Evolutionary conservation across 208 protist species (phyloP), one percentile per base, ranked within the genome.

Genomic region (Phytomonas serpens): DNA sequence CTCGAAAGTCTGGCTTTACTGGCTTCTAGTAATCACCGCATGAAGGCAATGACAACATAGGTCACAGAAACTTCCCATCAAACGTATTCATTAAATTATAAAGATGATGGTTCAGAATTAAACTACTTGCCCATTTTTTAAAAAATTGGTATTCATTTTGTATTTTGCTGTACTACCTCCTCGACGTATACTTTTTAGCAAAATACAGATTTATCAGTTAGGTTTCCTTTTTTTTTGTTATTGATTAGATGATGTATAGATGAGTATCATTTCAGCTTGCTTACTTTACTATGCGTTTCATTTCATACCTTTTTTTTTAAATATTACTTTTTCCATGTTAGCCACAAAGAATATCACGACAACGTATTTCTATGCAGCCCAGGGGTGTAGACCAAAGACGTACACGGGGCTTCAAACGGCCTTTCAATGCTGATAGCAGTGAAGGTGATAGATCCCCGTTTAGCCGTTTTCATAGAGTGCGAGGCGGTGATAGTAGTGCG

Each of bases 321-420:
- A 57, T 27, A 2, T 57, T 16, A 27, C 5, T 27, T 57, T 57
- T 27, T 57, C 19, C 23, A 57, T 23, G 47, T 27, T 23, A 57
- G 19, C 27, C 3, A 57, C 47, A 27, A 57, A 57, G 47, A 57
- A 57, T 57, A 57, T 27, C 47, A 9, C 10, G 27, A 57, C 4
- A 1, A 57, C 16, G 47, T 57, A 27, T 27, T 57, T 57, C 23
- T 27, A 57, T 57, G 47, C 4, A 57, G 19, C 47, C 47, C 19
- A 57, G 47, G 19, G 6, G 47, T 27, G 47, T 57, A 57, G 23
- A 57, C 16, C 47, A 16, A 57, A 27, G 47, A 57, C 47, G 6
- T 27, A 27, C 47, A 5, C 47, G 47, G 27, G 71, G 61, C 40
- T 84, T 85, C 23, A 85, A 85, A 63, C 77, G 77, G 27, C 68